Evolutionary conservation across 2,329 filamentous ascomycete genomes (phyloP).

Genomic region (Ophiostoma ips): DNA sequence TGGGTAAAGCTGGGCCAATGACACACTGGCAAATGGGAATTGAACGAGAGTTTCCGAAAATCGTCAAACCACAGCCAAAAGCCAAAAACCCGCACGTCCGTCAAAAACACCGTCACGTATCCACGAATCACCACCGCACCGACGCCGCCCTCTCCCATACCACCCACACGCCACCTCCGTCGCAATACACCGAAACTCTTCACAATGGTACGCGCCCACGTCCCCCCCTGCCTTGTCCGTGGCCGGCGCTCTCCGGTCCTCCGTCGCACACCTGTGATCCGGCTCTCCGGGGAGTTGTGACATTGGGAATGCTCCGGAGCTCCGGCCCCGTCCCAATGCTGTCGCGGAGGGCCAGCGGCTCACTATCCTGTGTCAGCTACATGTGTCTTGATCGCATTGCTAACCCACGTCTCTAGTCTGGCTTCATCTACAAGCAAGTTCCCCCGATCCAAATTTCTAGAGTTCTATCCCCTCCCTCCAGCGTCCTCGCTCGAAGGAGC

Average conservation of each 20-base stretch:
- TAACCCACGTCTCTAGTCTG: constrained; percentile 21
- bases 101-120: neutral
- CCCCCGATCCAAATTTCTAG: constrained; percentile 1
- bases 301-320: neutral
- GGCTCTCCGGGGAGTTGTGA: neutral
- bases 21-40: constrained; percentile 6
- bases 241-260: neutral
- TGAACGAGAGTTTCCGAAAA: constrained; percentile 17
- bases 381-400: constrained; percentile 9
- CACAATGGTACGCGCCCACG: constrained; percentile 11
- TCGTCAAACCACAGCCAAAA: constrained; percentile 11
- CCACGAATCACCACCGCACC: neutral
- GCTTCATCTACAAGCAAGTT: constrained; percentile 47
- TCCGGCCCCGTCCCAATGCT: neutral
- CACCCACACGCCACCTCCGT: neutral
- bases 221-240: constrained; percentile 8
- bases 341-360: neutral
- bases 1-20: neutral
- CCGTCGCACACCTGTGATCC: neutral
- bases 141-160: neutral
- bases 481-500: too few species aligned
- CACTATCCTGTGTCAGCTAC: neutral
- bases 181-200: constrained; percentile 1
- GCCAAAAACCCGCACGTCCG: constrained; percentile 12
- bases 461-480: neutral